Evolutionary conservation across 2,329 filamentous ascomycete genomes (phyloP).

Genomic region (Myriangium duriaei): DNA sequence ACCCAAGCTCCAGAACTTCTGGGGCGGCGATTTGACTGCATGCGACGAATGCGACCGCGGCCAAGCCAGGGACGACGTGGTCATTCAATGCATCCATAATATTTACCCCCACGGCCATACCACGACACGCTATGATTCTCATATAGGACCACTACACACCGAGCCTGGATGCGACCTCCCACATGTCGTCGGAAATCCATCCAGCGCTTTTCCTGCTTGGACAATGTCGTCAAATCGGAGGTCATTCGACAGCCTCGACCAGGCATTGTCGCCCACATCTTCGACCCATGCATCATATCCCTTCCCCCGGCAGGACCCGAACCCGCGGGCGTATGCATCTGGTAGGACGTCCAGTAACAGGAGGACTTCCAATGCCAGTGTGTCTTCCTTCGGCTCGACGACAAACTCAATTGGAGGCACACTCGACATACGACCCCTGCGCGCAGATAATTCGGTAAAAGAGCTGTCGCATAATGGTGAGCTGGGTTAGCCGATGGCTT

Average conservation of each 20-base stretch:
- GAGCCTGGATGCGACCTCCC: constrained; percentile 14
- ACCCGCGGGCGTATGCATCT: not conserved
- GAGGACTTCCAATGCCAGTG: constrained; percentile 66
- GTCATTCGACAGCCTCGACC: constrained; percentile 38
- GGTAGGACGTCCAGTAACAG: constrained; percentile 34
- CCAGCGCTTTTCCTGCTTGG: constrained; percentile 4
- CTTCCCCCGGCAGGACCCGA: constrained; percentile 46
- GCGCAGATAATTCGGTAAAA: constrained; percentile 44
- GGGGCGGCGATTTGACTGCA: too few species aligned
- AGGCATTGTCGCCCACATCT: constrained; percentile 27
- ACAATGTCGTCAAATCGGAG: constrained; percentile 31
- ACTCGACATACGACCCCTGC: constrained; percentile 55
- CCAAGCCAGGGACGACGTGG: too few species aligned
- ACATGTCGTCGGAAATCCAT: constrained; percentile 14
- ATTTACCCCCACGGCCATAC: too few species aligned
- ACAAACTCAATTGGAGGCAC: constrained; percentile 62
- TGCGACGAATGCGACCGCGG: too few species aligned
- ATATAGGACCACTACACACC: too few species aligned
- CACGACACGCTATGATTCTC: too few species aligned
- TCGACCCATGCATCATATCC: constrained; percentile 35
- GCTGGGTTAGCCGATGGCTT: not conserved
- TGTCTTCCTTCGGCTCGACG: constrained; percentile 48
- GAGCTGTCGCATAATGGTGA: constrained; percentile 78
- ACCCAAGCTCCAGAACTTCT: too few species aligned
- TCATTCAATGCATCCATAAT: too few species aligned